Evolutionary conservation across 805 yeast genomes (phyloP).

Genomic region (Zygosaccharomyces kombuchaensis): DNA sequence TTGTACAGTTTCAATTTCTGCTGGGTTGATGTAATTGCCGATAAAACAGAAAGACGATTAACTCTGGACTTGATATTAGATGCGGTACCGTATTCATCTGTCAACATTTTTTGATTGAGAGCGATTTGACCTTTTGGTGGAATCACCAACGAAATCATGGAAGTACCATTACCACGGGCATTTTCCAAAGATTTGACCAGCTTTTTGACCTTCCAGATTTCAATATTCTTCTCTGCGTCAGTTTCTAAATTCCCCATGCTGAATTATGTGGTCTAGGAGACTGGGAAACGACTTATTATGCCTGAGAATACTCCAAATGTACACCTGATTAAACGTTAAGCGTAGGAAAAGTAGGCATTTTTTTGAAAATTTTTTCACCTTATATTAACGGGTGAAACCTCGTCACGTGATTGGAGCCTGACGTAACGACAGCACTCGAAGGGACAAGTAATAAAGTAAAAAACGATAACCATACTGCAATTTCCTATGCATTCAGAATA

Average conservation of each 20-base stretch:
- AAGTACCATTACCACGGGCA: slow-evolving; percentile 98
- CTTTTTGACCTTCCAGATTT: slow-evolving; percentile 98
- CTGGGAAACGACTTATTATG: background rate
- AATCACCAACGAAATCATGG: slow-evolving; percentile 94
- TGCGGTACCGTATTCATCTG: slow-evolving; percentile 98
- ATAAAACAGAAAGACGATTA: slow-evolving; percentile 87
- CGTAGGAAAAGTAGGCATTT: background rate
- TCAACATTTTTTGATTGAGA: slow-evolving; percentile 80
- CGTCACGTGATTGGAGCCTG: slow-evolving; percentile 3
- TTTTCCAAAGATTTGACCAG: slow-evolving; percentile 78
- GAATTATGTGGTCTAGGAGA: background rate
- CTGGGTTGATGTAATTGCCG: slow-evolving; percentile 98
- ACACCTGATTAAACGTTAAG: background rate
- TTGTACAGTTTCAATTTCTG: slow-evolving; percentile 89
- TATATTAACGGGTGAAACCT: slow-evolving; percentile 1
- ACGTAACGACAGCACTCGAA: background rate
- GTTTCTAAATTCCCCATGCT: slow-evolving; percentile 37
- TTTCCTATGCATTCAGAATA: background rate
- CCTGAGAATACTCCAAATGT: slow-evolving; percentile 1
- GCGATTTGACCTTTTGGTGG: slow-evolving; percentile 96
- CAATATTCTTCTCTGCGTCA: slow-evolving; percentile 94
- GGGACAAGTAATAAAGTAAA: background rate
- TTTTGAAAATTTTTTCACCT: background rate
- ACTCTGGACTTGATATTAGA: slow-evolving; percentile 97
- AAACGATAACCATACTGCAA: background rate